A percentile compares a stretch with the other conserved stretches of the same genome.
These are phyloP conservation scores for Pythium guiyangense DNA, from an alignment of 352 stramenopile genomes.

Conservation along the genomic window DNA sequence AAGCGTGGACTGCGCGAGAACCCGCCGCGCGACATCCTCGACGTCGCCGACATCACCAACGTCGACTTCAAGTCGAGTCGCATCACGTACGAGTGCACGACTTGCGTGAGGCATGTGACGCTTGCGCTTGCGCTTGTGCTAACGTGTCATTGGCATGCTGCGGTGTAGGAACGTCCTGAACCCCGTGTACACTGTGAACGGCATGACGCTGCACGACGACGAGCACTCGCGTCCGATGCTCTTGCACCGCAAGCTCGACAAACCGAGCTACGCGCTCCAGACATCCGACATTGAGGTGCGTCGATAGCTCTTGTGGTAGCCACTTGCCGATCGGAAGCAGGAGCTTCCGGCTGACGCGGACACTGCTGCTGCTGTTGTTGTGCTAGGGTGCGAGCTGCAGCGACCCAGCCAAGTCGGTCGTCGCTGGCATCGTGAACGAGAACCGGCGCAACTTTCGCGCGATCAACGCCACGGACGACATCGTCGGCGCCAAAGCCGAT, in stretches of 20 bases:
- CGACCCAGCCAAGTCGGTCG: slow-evolving; percentile 42
- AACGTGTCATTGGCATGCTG: no score
- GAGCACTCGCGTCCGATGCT: slow-evolving; percentile 33
- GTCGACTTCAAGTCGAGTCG: slow-evolving; percentile 66
- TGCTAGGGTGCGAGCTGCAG: slow-evolving; percentile 36
- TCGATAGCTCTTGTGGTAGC: no score
- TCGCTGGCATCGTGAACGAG: slow-evolving; percentile 57
- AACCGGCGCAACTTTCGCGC: slow-evolving; percentile 49
- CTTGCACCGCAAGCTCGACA: slow-evolving; percentile 47
- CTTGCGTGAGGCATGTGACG: no score
- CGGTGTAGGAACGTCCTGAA: slow-evolving; percentile 55
- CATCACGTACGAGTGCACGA: slow-evolving; percentile 37
- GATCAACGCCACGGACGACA: slow-evolving; percentile 61
- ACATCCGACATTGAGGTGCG: slow-evolving; percentile 54
- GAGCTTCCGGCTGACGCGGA: not conserved
- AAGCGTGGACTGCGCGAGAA: slow-evolving; percentile 45
- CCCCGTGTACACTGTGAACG: slow-evolving; percentile 70
- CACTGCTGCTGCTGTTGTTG: not conserved
- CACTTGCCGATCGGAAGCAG: no score
- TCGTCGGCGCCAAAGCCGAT: slow-evolving; percentile 55
- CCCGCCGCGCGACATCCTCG: slow-evolving; percentile 55
- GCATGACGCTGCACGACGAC: slow-evolving; percentile 51
- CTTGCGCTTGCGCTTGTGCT: no score
- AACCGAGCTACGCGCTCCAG: slow-evolving; percentile 42
- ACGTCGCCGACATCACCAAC: slow-evolving; percentile 66